Conservation (phyloP, 306 rosid species). For the Ormosia semicastrata region DNA sequence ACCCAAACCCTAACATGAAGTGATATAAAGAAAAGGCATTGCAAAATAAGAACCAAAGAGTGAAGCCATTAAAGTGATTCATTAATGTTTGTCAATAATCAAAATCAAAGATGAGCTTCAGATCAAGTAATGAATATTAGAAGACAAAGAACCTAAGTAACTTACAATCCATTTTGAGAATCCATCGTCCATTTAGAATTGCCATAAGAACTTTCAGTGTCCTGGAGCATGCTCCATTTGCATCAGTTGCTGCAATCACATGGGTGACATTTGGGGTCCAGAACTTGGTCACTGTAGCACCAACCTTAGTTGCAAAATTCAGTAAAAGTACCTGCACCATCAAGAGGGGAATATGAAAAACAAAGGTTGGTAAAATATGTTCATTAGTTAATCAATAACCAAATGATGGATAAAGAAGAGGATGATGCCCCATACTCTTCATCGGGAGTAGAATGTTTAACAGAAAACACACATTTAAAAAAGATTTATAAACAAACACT, state of each 20-base stretch:
- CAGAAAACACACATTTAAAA: neutral
- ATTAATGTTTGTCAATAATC: neutral
- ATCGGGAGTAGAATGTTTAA: neutral
- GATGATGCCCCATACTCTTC: neutral
- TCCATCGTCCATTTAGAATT: conserved; percentile 79
- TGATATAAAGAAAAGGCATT: neutral
- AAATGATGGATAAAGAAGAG: neutral
- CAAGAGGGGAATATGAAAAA: neutral
- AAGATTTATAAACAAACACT: neutral
- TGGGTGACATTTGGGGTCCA: conserved; percentile 86
- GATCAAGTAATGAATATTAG: neutral
- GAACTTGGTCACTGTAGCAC: conserved; percentile 64
- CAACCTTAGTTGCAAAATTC: conserved; percentile 54
- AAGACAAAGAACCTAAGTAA: neutral
- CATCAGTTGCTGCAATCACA: conserved; percentile 78
- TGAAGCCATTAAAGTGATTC: neutral
- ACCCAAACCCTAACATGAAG: neutral
- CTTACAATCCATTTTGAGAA: conserved; percentile 85
- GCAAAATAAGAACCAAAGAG: neutral
- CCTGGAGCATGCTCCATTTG: conserved; percentile 79
- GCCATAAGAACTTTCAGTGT: conserved; percentile 85
- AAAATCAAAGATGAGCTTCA: conserved; percentile 6
- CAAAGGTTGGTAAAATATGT: neutral
- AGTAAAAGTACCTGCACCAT: conserved; percentile 55
- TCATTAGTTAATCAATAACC: neutral